Percentiles rank a stretch among this genome's conserved stretches.
phyloP scores from a whole-genome alignment of 441 rosid species.

The Macaranga tanarius region DNA sequence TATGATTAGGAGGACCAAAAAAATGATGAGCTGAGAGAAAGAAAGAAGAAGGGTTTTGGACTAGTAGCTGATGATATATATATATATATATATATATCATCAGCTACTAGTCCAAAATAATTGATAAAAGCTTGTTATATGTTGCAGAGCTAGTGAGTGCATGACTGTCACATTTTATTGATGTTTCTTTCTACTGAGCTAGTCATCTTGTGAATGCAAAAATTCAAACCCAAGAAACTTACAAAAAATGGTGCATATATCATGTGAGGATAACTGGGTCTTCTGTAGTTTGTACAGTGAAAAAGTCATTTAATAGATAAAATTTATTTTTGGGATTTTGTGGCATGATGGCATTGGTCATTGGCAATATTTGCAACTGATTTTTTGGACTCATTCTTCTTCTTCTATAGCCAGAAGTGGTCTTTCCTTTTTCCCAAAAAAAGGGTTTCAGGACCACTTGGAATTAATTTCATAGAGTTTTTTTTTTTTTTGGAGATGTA shows the following conservation, averaged over 20 bases:
- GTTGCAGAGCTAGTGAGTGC: conserved; percentile 1
- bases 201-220: conserved; percentile 15
- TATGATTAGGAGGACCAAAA: conserved; percentile 24
- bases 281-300: conserved; percentile 7
- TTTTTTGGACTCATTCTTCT: conserved; percentile 25
- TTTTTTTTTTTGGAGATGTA: no score
- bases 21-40: neutral
- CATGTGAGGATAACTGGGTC: conserved; percentile 24
- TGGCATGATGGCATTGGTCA: conserved; percentile 14
- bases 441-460: conserved; percentile 38
- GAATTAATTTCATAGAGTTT: conserved; percentile 5
- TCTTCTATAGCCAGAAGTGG: conserved; percentile 13
- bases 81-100: neutral
- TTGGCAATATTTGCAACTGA: conserved; percentile 1
- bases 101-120: no score
- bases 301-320: neutral
- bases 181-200: neutral
- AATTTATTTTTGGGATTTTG: conserved; percentile 18
- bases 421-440: conserved; percentile 22
- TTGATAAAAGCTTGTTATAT: conserved; percentile 6
- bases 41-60: neutral
- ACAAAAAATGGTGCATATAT: conserved; percentile 14
- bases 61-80: neutral
- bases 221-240: conserved; percentile 9
- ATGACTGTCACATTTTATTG: neutral